phyloP scores from a whole-genome alignment of 148 eudicot genomes.

The Rhododendron kiyosumense region DNA sequence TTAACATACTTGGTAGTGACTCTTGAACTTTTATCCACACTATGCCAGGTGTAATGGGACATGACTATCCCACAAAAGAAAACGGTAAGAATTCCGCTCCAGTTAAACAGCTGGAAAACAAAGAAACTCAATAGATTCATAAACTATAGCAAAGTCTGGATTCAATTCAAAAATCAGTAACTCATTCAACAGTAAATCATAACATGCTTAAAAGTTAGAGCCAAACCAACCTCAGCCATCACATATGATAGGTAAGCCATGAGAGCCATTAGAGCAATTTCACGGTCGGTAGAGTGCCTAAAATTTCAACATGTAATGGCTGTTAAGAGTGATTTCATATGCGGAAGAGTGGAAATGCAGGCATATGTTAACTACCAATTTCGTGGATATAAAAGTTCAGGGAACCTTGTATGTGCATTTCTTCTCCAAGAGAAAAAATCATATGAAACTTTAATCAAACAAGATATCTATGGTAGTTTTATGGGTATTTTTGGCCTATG shows the following conservation, averaged over 20 bases:
- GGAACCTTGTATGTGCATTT: background rate
- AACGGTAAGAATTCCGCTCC: conserved; percentile 60
- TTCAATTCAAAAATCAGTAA: background rate
- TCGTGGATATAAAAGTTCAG: background rate
- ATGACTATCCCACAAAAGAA: conserved; percentile 61
- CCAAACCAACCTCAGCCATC: conserved; percentile 44
- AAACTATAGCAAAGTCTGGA: background rate
- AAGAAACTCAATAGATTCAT: background rate
- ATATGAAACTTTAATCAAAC: background rate
- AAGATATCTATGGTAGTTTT: background rate
- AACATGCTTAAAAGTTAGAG: background rate
- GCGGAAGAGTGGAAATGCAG: background rate
- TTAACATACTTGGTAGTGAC: conserved; percentile 37
- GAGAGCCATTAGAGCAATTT: conserved; percentile 49
- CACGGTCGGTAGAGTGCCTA: conserved; percentile 57
- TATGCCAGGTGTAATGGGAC: conserved; percentile 68
- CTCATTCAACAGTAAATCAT: background rate
- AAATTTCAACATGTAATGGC: conserved; percentile 12
- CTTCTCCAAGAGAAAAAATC: background rate
- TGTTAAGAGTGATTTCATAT: background rate
- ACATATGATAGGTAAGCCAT: conserved; percentile 64
- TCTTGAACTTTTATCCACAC: conserved; percentile 55
- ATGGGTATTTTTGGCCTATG: background rate
- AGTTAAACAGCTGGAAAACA: conserved; percentile 37
- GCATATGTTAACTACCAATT: background rate